Evolutionary conservation across 495 filamentous ascomycete species (phyloP), one percentile per base, ranked within the genome.

Genomic region (Hyaloscypha bicolor): DNA sequence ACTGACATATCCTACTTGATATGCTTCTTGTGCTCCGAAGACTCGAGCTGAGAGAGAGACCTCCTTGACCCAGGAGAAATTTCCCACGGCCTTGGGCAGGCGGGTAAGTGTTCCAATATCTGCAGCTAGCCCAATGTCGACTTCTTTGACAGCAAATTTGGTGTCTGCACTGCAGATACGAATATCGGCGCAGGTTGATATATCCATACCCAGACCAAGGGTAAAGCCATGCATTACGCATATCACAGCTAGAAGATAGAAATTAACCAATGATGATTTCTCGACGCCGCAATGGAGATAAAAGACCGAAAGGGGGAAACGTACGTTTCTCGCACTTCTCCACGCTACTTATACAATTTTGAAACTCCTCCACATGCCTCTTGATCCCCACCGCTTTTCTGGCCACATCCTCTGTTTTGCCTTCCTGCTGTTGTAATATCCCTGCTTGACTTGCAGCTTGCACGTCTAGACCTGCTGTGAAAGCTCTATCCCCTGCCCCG

Each of bases 101-200:
- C 95, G 89, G 25, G 84, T 87, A 48, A 99, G 79, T 2, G 93
- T 97, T 19, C 95, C 95, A 57, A 98, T 88, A 76, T 99, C 95
- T 19, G 95, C 95, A 14, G 95, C 95, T 32, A 99, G 77, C 1
- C 95, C 95, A 42, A 98, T 96, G 74, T 97, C 95, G 16, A 97
- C 93, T 79, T 98, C 96, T 74, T 97, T 97, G 29, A 98, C 93
- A 0, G 88, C 81, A 70, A 97, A 91, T 30, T 79, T 81, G 1
- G 87, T 82, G 58, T 88, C 83, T 16, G 78, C 72, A 0, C 88
- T 81, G 71, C 86, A 91, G 65, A 98, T 79, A 14, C 95, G 87
- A 61, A 99, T 84, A 73, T 98, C 95, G 57, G 89, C 86, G 60
- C 90, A 88, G 52, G 86, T 86, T 57, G 88, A 81, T 55, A 99